These are phyloP conservation scores for Pleurostoma richardsiae DNA, from an alignment of 2,329 filamentous ascomycete species.

Conservation along the genomic window DNA sequence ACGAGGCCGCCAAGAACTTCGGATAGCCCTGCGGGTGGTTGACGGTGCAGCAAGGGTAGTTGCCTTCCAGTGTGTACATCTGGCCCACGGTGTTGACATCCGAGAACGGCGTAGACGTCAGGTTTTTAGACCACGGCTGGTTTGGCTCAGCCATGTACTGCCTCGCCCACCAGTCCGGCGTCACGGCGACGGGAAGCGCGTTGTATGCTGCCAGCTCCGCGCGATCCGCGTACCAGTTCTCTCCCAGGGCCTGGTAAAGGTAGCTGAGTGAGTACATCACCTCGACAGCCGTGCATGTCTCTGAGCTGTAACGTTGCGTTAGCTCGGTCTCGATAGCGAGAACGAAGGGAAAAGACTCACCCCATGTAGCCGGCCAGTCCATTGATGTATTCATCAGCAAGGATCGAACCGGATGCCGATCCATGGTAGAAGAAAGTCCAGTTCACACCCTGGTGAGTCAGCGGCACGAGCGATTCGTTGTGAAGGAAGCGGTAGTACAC, in stretches of 20 bases:
- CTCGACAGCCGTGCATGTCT: constrained; percentile 5
- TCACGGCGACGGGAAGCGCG: constrained; percentile 1
- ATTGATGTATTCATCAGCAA: constrained; percentile 6
- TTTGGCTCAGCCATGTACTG: constrained; percentile 5
- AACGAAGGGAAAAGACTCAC: background rate
- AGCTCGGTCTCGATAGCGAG: background rate
- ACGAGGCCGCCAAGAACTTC: constrained; percentile 5
- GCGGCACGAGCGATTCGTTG: constrained; percentile 1
- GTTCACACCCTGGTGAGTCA: constrained; percentile 4
- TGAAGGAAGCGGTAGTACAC: constrained; percentile 5
- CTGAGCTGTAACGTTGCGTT: background rate
- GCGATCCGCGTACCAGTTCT: constrained; percentile 3
- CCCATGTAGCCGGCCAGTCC: constrained; percentile 3
- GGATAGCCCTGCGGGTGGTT: constrained; percentile 7
- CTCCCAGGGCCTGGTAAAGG: constrained; percentile 4
- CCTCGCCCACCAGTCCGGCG: constrained; percentile 4
- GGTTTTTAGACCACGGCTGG: constrained; percentile 5
- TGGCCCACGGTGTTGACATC: constrained; percentile 6
- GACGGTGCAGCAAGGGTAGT: constrained; percentile 6
- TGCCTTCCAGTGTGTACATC: constrained; percentile 7
- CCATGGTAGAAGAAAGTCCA: constrained; percentile 5
- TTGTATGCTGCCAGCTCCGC: constrained; percentile 6
- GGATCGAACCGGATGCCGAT: constrained; percentile 4
- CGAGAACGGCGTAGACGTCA: constrained; percentile 5
- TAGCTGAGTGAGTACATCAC: constrained; percentile 8